Percentiles rank a stretch among this genome's conserved stretches.
Evolutionary conservation across 257 asterid genomes (phyloP).

Genomic region (Solanum rostratum): DNA sequence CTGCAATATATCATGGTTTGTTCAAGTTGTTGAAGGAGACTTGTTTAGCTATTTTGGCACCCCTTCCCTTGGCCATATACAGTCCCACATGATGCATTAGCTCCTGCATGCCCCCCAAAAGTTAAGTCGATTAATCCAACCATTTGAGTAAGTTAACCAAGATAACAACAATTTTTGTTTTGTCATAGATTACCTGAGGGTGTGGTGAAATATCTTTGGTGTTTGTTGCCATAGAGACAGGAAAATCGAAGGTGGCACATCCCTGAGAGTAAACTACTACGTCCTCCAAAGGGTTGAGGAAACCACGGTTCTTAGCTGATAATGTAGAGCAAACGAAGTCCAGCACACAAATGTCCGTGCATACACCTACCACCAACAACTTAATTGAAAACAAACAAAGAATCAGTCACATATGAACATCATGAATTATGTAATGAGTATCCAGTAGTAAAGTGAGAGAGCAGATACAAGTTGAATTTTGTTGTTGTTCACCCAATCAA

Average conservation of each 20-base stretch:
- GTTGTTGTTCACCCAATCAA: conserved; percentile 54
- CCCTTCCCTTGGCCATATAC: conserved; percentile 28
- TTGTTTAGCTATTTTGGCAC: conserved; percentile 46
- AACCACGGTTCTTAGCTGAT: conserved; percentile 51
- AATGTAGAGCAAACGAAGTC: conserved; percentile 65
- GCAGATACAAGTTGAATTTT: conserved; percentile 33
- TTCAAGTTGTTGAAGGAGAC: conserved; percentile 2
- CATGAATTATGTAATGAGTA: neutral
- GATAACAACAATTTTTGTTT: conserved; percentile 5
- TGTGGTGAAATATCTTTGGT: conserved; percentile 35
- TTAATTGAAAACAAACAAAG: conserved; percentile 1
- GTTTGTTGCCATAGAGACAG: conserved; percentile 29
- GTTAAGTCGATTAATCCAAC: neutral
- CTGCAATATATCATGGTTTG: neutral
- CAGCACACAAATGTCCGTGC: conserved; percentile 72
- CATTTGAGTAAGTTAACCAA: neutral
- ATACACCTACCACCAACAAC: conserved; percentile 51
- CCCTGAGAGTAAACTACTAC: conserved; percentile 49
- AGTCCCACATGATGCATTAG: conserved; percentile 42
- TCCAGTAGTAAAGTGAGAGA: neutral
- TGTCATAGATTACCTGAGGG: conserved; percentile 30
- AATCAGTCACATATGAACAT: neutral
- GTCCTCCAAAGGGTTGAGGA: conserved; percentile 43
- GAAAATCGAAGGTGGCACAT: conserved; percentile 71
- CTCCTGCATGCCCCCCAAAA: neutral